Percentiles rank a stretch among this genome's conserved stretches.
Evolutionary conservation across 345 rosid genomes (phyloP).

Genomic region (Pistacia vera): DNA sequence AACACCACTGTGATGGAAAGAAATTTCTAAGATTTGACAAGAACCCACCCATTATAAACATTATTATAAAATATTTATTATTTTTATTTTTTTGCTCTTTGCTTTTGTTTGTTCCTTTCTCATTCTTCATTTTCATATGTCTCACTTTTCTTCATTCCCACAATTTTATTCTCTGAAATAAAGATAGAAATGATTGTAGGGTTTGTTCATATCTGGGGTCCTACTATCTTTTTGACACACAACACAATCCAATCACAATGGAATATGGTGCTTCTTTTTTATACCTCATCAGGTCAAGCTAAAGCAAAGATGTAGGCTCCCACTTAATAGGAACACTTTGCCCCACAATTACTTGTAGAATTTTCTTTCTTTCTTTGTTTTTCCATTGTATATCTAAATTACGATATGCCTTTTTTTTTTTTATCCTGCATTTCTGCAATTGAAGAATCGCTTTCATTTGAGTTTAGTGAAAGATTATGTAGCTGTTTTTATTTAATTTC

Average conservation of each 20-base stretch:
- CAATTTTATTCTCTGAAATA: constrained; percentile 35
- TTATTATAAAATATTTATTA: not conserved
- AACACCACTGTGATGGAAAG: constrained; percentile 26
- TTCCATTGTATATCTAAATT: too few relatives aligned
- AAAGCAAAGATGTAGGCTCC: constrained; percentile 34
- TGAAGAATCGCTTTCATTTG: too few relatives aligned
- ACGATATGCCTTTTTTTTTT: too few relatives aligned
- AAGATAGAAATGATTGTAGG: constrained; percentile 30
- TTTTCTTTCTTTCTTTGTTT: not conserved
- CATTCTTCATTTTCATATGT: constrained; percentile 25
- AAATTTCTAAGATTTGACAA: constrained; percentile 39
- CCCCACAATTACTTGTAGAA: not conserved
- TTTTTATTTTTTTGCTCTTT: too few relatives aligned
- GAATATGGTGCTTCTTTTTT: constrained; percentile 36
- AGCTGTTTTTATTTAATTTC: too few relatives aligned
- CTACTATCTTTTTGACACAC: constrained; percentile 30
- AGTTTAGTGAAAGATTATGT: too few relatives aligned
- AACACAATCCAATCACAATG: constrained; percentile 32
- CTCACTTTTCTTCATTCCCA: constrained; percentile 29
- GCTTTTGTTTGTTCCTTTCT: constrained; percentile 21
- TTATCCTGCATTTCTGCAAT: too few relatives aligned
- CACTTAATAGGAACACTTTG: constrained; percentile 26
- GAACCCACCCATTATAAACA: constrained; percentile 32
- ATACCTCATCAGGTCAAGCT: constrained; percentile 35
- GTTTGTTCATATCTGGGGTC: constrained; percentile 18